Conservation (phyloP, 1,139 yeast species). For the Nakaseomyces uthaithaninus region DNA sequence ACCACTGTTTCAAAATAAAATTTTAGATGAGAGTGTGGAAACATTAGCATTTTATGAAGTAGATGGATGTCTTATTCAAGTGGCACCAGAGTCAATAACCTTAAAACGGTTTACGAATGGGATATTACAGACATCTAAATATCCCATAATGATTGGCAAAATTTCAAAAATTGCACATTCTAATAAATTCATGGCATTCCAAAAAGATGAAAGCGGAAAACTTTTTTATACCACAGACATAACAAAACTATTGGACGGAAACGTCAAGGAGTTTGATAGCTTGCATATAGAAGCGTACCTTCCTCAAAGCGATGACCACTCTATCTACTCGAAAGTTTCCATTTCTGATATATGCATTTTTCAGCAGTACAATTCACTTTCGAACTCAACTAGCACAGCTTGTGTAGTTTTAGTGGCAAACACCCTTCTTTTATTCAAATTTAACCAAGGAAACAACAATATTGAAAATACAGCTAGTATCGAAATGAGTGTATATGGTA, state of each 20-base stretch:
- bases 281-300: not conserved
- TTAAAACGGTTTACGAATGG: not conserved
- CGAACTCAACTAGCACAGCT: not conserved
- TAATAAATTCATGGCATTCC: not conserved
- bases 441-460: not conserved
- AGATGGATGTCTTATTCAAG: not conserved
- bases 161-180: not conserved
- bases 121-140: not conserved
- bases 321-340: not conserved
- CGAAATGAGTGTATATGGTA: not conserved
- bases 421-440: not conserved
- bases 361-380: not conserved
- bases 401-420: not conserved
- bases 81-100: not conserved
- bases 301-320: not conserved
- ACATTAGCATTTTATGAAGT: constrained; percentile 1
- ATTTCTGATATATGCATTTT: not conserved
- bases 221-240: not conserved
- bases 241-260: not conserved
- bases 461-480: not conserved
- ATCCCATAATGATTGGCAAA: not conserved
- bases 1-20: not conserved
- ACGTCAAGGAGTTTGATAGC: not conserved
- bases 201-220: not conserved
- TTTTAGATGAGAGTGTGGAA: not conserved